Percentiles rank a stretch among this genome's conserved stretches.
These are phyloP conservation scores for Sugiyamaella mastotermitis DNA, from an alignment of 805 yeast species.

Conservation along the genomic window DNA sequence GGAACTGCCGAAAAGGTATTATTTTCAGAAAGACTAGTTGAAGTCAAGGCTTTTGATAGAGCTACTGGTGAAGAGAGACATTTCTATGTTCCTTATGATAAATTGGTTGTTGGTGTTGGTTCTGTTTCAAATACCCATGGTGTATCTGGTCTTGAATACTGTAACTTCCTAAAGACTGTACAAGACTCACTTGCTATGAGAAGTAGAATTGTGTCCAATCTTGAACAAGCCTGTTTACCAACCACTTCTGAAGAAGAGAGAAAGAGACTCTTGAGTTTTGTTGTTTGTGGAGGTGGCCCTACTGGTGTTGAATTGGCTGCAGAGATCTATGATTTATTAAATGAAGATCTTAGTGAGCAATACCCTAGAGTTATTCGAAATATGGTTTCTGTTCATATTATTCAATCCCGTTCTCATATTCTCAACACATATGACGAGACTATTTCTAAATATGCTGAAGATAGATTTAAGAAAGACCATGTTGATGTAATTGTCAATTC, in stretches of 20 bases:
- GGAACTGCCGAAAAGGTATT: conserved; percentile 56
- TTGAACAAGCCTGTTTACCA: conserved; percentile 61
- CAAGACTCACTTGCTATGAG: conserved; percentile 57
- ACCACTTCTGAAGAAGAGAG: conserved; percentile 60
- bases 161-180: conserved; percentile 58
- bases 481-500: conserved; percentile 60
- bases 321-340: conserved; percentile 58
- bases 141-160: conserved; percentile 59
- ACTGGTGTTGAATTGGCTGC: conserved; percentile 74
- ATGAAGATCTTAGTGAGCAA: conserved; percentile 52
- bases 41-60: conserved; percentile 43
- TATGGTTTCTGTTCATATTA: conserved; percentile 59
- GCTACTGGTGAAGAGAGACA: conserved; percentile 33
- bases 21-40: conserved; percentile 50
- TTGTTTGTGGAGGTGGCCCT: conserved; percentile 71
- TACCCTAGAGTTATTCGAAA: conserved; percentile 59
- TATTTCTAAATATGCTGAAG: conserved; percentile 58
- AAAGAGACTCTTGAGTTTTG: conserved; percentile 53
- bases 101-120: conserved; percentile 63
- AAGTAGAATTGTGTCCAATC: conserved; percentile 45
- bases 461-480: conserved; percentile 55
- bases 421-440: conserved; percentile 63
- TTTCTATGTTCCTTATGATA: conserved; percentile 68
- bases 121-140: conserved; percentile 66
- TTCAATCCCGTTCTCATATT: conserved; percentile 63